Evolutionary conservation across 2,329 filamentous ascomycete genomes (phyloP), one percentile per base, ranked within the genome.

Genomic region (Thelonectria discophora): DNA sequence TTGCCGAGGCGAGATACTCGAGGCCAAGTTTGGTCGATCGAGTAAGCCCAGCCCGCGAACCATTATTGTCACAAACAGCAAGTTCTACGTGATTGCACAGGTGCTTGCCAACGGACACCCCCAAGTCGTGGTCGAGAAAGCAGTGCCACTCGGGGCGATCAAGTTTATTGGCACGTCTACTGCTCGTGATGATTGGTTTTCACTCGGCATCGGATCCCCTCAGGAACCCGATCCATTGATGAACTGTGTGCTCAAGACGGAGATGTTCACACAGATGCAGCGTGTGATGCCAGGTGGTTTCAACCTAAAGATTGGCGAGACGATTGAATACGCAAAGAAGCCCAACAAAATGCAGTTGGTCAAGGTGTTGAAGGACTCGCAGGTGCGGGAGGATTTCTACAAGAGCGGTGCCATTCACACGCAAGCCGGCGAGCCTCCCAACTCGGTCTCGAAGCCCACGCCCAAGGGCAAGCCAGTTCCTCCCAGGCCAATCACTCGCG

Each of bases 251-350:
- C 88, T 99, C 77, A 99, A 99, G 82, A 99, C 95, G 0, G 95
- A 99, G 74, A 89, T 99, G 78, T 97, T 98, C 74, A 96, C 94
- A 0, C 94, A 97, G 65, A 88, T 99, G 80, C 88, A 90, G 74
- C 88, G 87, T 52, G 88, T 88, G 54, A 91, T 96, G 78, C 89
- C 91, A 3, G 92, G 91, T 9, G 89, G 91, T 10, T 86, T 97
- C 74, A 93, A 89, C 74, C 79, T 99, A 49, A 93, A 91, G 78
- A 90, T 98, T 64, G 87, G 82, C n/a, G 90, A 95, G 27, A 85
- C 84, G 61, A 94, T 99, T 69, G 92, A 97, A 75, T 99, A 97
- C 78, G 94, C 94, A 74, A 99, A 98, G 85, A 99, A 99, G 79
- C 95, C 95, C 1, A 92, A 92, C 57, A 99, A 99, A 81, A 86